Evolutionary conservation across 441 rosid species (phyloP).

Genomic region (Metrosideros polymorpha): DNA sequence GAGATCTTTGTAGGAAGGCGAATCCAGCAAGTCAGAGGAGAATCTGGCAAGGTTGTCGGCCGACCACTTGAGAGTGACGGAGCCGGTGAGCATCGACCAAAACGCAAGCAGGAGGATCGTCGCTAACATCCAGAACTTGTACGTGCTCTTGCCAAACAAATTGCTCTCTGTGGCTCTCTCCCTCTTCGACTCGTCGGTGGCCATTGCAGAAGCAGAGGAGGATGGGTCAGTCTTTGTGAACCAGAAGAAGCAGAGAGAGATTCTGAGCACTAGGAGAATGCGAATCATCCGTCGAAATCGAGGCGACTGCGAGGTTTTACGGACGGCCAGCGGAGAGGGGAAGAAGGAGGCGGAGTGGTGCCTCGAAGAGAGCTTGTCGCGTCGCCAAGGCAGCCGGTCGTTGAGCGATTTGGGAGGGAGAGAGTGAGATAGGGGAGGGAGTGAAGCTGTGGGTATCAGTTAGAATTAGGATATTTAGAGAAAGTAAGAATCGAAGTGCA

Average conservation of each 20-base stretch:
- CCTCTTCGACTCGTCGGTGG: conserved; percentile 12
- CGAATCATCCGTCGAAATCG: too few species aligned
- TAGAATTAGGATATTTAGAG: too few species aligned
- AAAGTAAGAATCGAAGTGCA: too few species aligned
- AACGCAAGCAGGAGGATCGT: conserved; percentile 48
- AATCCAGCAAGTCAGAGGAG: conserved; percentile 3
- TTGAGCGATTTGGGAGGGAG: too few species aligned
- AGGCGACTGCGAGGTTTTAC: too few species aligned
- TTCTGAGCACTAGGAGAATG: not conserved
- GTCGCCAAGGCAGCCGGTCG: too few species aligned
- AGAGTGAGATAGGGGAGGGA: too few species aligned
- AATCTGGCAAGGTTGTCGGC: conserved; percentile 20
- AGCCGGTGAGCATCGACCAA: conserved; percentile 60
- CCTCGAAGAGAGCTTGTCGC: too few species aligned
- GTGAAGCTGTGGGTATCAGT: too few species aligned
- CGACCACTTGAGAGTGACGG: conserved; percentile 57
- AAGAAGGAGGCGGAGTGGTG: too few species aligned
- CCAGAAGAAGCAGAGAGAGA: not conserved
- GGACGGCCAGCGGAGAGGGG: too few species aligned
- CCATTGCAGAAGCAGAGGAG: not conserved
- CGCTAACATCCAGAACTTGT: conserved; percentile 48
- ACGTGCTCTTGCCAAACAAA: conserved; percentile 24
- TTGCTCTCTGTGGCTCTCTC: conserved; percentile 12
- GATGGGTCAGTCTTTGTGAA: not conserved
- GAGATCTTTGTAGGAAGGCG: conserved; percentile 31